Base-by-base conservation (phyloP, 2,329 filamentous ascomycete genomes). In the Xylaria multiplex region DNA sequence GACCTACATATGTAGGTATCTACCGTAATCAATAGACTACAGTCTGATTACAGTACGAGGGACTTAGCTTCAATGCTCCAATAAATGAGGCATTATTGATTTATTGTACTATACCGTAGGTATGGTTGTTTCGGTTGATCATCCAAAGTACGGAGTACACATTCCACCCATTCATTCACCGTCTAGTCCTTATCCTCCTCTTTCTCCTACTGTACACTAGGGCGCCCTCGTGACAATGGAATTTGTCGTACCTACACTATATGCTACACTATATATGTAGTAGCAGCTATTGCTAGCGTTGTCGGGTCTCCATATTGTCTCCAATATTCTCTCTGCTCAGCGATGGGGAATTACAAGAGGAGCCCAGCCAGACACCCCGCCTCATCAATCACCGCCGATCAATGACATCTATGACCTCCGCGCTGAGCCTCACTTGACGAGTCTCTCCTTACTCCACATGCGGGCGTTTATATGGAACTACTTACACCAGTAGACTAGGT, bases 381-480 rank as follows among this genome's bases (percentile, higher is more conserved):
- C 35, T 8, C 35, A 37, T 37, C 35, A 37, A 13, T 27, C 27
- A 37, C 8, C 35, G 4, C 49, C 64, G 56, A 63, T 67, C 56
- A 53, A 67, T 64, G 64, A 67, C 61, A 67, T 64, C 60, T 50
- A 55, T 43, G 40, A 63, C 50, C 11, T 52, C 52, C 30, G 37
- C 52, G 43, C 64, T 60, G 55, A 66, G 60, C 43, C 64, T 66
- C 64, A 53, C 35, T 59, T 42, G 43, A 62, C 63, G 32, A 62
- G n/a, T 37, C 50, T 45, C 16, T 11, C 16, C 22, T 56, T 22
- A n/a, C 62, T 65, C 62, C 62, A 65, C 62, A 60, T 45, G 56
- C 56, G 59, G 53, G 52, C 45, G 45, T 49, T 42, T 55, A 14
- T 52, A 43, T 50, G 45, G 43, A 30, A 50, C 46, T 19, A 40